Evolutionary conservation across 108 stramenopile species (phyloP).

Genomic region (Skeletonema tropicum): DNA sequence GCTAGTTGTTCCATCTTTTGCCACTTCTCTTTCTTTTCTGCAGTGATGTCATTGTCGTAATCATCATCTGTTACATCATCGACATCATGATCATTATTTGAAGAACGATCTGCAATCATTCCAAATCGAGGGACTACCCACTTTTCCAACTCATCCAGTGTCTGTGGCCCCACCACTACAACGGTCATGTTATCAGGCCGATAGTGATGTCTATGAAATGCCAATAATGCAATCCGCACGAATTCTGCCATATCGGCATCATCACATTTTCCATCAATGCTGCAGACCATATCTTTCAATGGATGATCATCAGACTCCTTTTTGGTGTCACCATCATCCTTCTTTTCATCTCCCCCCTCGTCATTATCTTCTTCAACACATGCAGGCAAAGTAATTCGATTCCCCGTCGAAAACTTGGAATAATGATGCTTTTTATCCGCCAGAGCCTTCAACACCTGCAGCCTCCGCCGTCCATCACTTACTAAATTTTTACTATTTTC

Average conservation of each 20-base stretch:
- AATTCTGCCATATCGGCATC: conserved; percentile 53
- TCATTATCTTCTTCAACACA: background rate
- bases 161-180: conserved; percentile 80
- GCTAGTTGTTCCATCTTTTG: conserved; percentile 36
- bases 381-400: conserved; percentile 67
- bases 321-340: conserved; percentile 3
- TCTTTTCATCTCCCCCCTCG: background rate
- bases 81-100: conserved; percentile 3
- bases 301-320: conserved; percentile 12
- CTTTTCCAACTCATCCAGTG: conserved; percentile 76
- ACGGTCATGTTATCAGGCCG: conserved; percentile 79
- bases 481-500: conserved; percentile 91
- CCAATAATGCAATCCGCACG: conserved; percentile 71
- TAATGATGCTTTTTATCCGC: conserved; percentile 70
- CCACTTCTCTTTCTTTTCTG: conserved; percentile 27
- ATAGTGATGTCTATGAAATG: conserved; percentile 86
- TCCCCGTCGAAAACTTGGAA: conserved; percentile 88
- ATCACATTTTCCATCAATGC: conserved; percentile 31
- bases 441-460: conserved; percentile 83
- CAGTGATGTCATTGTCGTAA: conserved; percentile 1
- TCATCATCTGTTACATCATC: background rate
- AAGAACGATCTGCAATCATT: conserved; percentile 46
- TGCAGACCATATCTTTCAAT: conserved; percentile 11
- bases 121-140: conserved; percentile 73
- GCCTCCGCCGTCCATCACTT: conserved; percentile 70